These are phyloP conservation scores for Oryza officinalis DNA, from an alignment of 176 grass and related monocot species.

Conservation along the genomic window DNA sequence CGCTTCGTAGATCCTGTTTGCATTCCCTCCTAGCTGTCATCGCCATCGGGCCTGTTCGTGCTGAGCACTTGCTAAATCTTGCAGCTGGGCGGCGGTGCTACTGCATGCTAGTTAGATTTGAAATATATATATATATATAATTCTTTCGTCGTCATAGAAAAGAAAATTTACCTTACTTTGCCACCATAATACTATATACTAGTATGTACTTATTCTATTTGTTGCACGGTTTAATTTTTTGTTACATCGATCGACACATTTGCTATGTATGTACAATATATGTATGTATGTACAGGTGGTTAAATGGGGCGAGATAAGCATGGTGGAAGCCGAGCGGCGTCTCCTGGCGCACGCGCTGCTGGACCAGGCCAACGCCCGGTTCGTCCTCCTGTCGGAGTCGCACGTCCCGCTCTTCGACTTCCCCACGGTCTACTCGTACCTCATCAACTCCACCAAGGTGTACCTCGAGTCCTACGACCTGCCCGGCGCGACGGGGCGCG, in stretches of 20 bases:
- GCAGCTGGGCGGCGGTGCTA: too few relatives aligned
- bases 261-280: too few relatives aligned
- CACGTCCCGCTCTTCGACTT: constrained; percentile 67
- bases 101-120: too few relatives aligned
- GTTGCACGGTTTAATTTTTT: neutral
- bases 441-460: constrained; percentile 54
- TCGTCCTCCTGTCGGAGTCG: constrained; percentile 62
- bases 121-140: too few relatives aligned
- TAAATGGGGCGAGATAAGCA: constrained; percentile 62
- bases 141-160: too few relatives aligned
- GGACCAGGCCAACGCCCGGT: constrained; percentile 59
- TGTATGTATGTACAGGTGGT: constrained; percentile 42
- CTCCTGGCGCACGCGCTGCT: constrained; percentile 63
- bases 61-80: too few relatives aligned
- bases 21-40: too few relatives aligned
- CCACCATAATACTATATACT: too few relatives aligned
- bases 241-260: neutral
- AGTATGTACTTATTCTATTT: neutral
- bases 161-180: too few relatives aligned
- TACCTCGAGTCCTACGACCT: constrained; percentile 62
- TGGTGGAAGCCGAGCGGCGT: constrained; percentile 73
- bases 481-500: constrained; percentile 34
- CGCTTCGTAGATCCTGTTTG: too few relatives aligned
- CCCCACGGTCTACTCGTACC: constrained; percentile 51
- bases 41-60: too few relatives aligned